Evolutionary conservation across 1,284 basidiomycete genomes (phyloP).

Genomic region (Sanghuangporus baumii): DNA sequence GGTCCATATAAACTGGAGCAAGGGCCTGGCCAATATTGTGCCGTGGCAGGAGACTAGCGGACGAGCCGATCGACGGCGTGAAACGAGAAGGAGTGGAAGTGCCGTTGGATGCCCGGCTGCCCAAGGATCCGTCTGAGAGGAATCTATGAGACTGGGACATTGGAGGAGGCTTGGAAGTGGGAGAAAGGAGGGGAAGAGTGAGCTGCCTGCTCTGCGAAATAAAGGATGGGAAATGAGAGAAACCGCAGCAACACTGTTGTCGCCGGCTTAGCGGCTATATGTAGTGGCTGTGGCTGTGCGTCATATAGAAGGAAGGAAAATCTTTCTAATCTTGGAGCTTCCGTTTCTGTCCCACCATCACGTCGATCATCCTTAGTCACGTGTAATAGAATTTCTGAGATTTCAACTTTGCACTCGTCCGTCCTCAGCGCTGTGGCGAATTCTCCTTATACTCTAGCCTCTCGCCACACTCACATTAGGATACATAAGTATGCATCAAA

Average conservation of each 20-base stretch:
- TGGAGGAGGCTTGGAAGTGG: not conserved
- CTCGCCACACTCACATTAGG: not conserved
- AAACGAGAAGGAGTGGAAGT: not conserved
- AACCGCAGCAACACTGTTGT: not conserved
- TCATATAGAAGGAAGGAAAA: not conserved
- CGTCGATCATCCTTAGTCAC: not conserved
- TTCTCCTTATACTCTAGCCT: constrained; percentile 1
- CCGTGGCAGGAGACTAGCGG: constrained; percentile 3
- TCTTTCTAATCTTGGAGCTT: not conserved
- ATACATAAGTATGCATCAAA: not conserved
- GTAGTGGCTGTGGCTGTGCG: not conserved
- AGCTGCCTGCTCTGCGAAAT: not conserved
- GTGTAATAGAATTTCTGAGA: not conserved
- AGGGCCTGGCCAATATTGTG: constrained; percentile 5
- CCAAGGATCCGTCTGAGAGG: not conserved
- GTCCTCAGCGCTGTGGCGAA: not conserved
- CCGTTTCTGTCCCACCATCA: not conserved
- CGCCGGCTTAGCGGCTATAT: not conserved
- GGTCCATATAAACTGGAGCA: constrained; percentile 9
- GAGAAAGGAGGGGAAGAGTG: not conserved
- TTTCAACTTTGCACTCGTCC: not conserved
- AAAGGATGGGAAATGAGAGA: not conserved
- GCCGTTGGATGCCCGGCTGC: not conserved
- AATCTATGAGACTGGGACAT: constrained; percentile 2
- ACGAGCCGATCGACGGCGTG: constrained; percentile 2